Evolutionary conservation across 1,139 yeast species (phyloP).

Genomic region (Yamadazyma blattariae): DNA sequence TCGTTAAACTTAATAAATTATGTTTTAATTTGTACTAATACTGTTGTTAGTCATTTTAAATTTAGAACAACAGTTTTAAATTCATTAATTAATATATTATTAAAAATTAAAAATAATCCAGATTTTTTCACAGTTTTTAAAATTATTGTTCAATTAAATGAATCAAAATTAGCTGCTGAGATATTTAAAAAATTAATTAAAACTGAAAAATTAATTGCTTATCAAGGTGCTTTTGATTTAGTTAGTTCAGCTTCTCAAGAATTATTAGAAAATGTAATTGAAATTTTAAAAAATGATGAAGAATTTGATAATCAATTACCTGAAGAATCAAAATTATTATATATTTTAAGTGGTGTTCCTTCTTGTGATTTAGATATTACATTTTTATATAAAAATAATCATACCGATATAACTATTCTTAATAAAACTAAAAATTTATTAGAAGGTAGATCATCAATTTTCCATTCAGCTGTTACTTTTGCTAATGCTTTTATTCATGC

Average conservation of each 20-base stretch:
- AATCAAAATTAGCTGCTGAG: slow-evolving; percentile 62
- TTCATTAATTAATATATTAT: slow-evolving; percentile 58
- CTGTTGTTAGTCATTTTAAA: slow-evolving; percentile 55
- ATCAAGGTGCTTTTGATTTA: slow-evolving; percentile 93
- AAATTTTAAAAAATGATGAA: slow-evolving; percentile 39
- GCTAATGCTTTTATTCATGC: slow-evolving; percentile 94
- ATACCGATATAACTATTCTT: slow-evolving; percentile 79
- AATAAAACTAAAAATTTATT: slow-evolving; percentile 77
- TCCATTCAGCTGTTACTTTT: slow-evolving; percentile 94
- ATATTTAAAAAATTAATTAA: slow-evolving; percentile 61
- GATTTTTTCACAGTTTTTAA: slow-evolving; percentile 78
- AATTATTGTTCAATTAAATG: slow-evolving; percentile 86
- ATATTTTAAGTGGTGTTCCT: slow-evolving; percentile 87
- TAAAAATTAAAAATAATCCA: slow-evolving; percentile 62
- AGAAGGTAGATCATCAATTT: slow-evolving; percentile 91
- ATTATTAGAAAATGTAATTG: slow-evolving; percentile 61
- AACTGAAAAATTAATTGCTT: slow-evolving; percentile 57
- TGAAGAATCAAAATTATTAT: slow-evolving; percentile 47
- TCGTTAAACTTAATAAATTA: slow-evolving; percentile 65
- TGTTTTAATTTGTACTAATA: slow-evolving; percentile 71
- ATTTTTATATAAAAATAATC: slow-evolving; percentile 80
- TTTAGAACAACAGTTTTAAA: slow-evolving; percentile 67
- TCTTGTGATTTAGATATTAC: slow-evolving; percentile 92
- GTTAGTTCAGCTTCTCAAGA: slow-evolving; percentile 94
- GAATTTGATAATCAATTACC: slow-evolving; percentile 33